Evolutionary conservation across 139 green algal species (phyloP).

Genomic region (Micractinium sp.): DNA sequence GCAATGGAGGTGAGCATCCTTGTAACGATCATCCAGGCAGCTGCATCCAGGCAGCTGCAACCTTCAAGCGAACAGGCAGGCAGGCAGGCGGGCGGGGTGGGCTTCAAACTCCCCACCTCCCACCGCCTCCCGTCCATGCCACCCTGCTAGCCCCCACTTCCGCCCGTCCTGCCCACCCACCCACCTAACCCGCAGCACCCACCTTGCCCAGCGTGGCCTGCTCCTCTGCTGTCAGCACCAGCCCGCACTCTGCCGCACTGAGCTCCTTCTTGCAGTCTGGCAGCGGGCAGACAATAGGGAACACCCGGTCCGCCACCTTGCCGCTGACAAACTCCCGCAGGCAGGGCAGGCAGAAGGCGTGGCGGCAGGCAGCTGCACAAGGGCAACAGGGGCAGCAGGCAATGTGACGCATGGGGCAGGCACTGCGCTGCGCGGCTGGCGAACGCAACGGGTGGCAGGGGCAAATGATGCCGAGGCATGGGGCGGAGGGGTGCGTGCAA

Average conservation of each 20-base stretch:
- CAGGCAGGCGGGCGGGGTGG: too few species aligned
- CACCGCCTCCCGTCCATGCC: too few species aligned
- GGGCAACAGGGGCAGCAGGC: not conserved
- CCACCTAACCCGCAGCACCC: not conserved
- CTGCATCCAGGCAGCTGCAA: too few species aligned
- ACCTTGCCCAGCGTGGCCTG: conserved; percentile 17
- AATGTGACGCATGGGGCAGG: not conserved
- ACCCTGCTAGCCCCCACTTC: not conserved
- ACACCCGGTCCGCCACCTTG: conserved; percentile 32
- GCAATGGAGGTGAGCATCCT: too few species aligned
- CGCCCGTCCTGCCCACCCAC: too few species aligned
- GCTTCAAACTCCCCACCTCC: too few species aligned
- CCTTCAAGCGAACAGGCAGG: too few species aligned
- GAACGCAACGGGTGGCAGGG: not conserved
- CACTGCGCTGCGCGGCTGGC: too few species aligned
- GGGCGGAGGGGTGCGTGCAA: not conserved
- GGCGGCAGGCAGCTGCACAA: conserved; percentile 1
- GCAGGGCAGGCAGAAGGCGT: conserved; percentile 50
- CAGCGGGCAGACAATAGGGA: conserved; percentile 45
- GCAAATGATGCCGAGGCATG: not conserved
- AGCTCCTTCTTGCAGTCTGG: conserved; percentile 35
- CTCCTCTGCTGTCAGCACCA: conserved; percentile 31
- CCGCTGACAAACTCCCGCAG: conserved; percentile 44
- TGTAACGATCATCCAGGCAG: too few species aligned
- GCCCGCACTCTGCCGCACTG: conserved; percentile 10